phyloP scores from a whole-genome alignment of 768 basidiomycete species.

The Stropharia rugosoannulata region DNA sequence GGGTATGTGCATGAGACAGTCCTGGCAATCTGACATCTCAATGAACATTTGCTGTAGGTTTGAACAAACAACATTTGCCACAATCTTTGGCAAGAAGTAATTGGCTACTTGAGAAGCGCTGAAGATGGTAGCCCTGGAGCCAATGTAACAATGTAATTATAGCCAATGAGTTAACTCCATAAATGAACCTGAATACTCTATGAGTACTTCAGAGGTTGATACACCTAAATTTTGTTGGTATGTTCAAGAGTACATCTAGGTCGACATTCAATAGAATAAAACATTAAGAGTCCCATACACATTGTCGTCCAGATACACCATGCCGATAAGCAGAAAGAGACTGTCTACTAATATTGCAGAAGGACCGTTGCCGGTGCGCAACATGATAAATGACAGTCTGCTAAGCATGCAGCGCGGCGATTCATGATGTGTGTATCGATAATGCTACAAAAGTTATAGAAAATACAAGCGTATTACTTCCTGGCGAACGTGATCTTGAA shows the following conservation, averaged over 20 bases:
- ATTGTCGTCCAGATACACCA: no score
- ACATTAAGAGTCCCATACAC: no score
- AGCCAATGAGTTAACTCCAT: no score
- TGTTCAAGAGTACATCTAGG: no score
- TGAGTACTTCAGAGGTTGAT: no score
- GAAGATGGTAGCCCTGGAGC: no score
- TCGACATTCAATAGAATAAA: no score
- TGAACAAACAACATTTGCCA: conserved; percentile 43
- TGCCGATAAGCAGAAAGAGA: no score
- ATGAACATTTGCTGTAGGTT: conserved; percentile 25
- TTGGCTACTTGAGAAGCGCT: not conserved
- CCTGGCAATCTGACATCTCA: not conserved
- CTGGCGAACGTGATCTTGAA: conserved; percentile 72
- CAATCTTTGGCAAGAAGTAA: conserved; percentile 34
- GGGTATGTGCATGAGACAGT: conserved; percentile 34
- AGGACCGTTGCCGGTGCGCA: no score
- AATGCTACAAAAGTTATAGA: conserved; percentile 17
- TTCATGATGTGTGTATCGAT: conserved; percentile 7
- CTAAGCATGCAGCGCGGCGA: not conserved
- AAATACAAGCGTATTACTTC: conserved; percentile 41
- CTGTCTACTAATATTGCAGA: not conserved
- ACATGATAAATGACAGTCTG: not conserved
- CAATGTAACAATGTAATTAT: not conserved
- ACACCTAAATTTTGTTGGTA: no score
- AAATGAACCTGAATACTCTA: not conserved